Evolutionary conservation across 169 alveolate species (phyloP).

Genomic region (Toxoplasma gondii): DNA sequence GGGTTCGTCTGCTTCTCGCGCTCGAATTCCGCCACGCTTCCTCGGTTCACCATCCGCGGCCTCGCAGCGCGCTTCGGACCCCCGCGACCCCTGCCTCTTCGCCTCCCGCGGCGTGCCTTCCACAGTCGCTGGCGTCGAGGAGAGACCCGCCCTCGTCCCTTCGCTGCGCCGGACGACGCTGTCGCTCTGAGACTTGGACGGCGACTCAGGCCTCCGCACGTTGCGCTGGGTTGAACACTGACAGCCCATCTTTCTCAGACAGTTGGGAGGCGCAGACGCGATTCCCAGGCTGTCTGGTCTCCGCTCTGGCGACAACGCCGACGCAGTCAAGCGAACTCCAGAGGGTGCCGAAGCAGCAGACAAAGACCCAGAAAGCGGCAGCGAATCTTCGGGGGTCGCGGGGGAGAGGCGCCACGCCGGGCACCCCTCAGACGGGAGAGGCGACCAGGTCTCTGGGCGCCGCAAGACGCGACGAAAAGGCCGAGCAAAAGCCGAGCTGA

Average conservation of each 20-base stretch:
- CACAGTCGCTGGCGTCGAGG: not conserved
- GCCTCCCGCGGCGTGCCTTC: not conserved
- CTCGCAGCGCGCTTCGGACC: not conserved
- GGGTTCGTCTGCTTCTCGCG: not conserved
- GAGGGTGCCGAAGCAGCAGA: too few species aligned
- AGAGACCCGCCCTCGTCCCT: not conserved
- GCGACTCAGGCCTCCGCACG: not conserved
- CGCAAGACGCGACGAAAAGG: not conserved
- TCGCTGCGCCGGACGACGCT: not conserved
- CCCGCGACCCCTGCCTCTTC: not conserved
- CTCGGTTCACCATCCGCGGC: not conserved
- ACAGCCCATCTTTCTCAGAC: not conserved
- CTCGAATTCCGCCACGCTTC: not conserved
- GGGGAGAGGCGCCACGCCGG: too few species aligned
- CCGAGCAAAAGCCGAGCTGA: not conserved
- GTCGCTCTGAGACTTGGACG: not conserved
- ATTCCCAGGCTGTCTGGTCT: too few species aligned
- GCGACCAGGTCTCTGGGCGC: too few species aligned
- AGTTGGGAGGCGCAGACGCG: too few species aligned
- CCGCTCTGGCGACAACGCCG: too few species aligned
- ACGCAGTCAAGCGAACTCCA: too few species aligned
- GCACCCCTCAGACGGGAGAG: too few species aligned
- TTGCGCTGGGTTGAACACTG: not conserved
- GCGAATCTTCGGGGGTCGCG: too few species aligned
- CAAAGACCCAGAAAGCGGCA: too few species aligned